Base-by-base conservation (phyloP, 805 yeast species). In the Maudiozyma turicensis region DNA sequence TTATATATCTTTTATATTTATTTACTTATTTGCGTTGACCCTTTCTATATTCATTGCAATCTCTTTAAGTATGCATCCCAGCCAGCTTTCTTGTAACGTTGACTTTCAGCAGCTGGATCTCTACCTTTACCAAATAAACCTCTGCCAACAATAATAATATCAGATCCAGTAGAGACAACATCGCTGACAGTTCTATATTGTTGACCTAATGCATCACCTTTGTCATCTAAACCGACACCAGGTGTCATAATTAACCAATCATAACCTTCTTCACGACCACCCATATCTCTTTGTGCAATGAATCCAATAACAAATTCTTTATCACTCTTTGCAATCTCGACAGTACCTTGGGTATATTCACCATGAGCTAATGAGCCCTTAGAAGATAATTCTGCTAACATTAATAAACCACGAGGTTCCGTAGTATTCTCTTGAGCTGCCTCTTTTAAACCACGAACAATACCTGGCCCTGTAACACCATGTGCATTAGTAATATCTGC, bases 181-280 rank as follows among this genome's bases (percentile, higher is more conserved):
- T 85, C 87, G 54, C 79, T 80, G 3, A 91, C 98, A 5, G 96
- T 81, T 66, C 99, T 78, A 68, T 93, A 93, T 69, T 93, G 98
- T 68, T 93, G 99, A 28, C 99, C 99, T 52, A 93, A 75, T 1
- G 83, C 80, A 65, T 93, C 99, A 13, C 98, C 97, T 66, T 84
- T 93, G 63, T 91, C 98, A 63, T 91, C 99, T 47, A 93, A 75
- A 3, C 98, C 98, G 39, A 93, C 99, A 53, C 99, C 99, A 0
- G 99, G 99, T 0, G 99, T 91, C 93, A 93, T 83, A 50, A 90
- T 80, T 40, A 93, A 69, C 96, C 97, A 93, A 69, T 93, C 99
- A 60, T 85, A 90, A 1, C 91, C 93, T 58, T 82, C 93, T 3
- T 77, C 82, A 42, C 76, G 74, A 13, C 89, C 90, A 31, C 89